These are phyloP conservation scores for Melocanna baccifera DNA, from an alignment of 176 grass and related monocot genomes.

Conservation along the genomic window DNA sequence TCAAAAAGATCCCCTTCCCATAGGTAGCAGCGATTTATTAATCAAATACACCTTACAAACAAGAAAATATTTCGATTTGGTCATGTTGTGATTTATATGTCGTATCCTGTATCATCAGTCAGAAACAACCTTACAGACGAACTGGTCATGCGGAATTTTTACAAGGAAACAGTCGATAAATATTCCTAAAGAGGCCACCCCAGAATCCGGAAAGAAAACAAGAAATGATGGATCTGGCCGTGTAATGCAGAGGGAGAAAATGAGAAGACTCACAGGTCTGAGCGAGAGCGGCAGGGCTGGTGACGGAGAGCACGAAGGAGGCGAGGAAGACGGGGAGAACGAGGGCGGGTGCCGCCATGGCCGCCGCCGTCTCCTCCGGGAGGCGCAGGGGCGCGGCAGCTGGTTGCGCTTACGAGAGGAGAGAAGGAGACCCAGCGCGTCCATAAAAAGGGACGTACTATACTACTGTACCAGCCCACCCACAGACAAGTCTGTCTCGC, in stretches of 20 bases:
- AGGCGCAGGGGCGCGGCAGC: neutral
- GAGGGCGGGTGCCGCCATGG: neutral
- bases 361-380: neutral
- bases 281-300: neutral
- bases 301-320: neutral
- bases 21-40: neutral
- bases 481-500: neutral
- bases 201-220: neutral
- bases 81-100: neutral
- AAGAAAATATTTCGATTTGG: neutral
- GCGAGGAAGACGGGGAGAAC: neutral
- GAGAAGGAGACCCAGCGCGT: too few relatives aligned
- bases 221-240: conserved; percentile 10
- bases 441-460: neutral
- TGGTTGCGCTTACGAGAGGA: neutral
- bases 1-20: neutral
- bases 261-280: neutral
- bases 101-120: neutral
- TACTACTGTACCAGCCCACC: neutral
- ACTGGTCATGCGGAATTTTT: neutral
- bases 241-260: neutral
- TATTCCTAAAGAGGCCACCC: neutral
- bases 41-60: neutral
- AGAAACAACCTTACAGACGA: neutral
- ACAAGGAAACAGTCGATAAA: neutral